Conservation (phyloP, 345 rosid species). For the Boechera stricta region DNA sequence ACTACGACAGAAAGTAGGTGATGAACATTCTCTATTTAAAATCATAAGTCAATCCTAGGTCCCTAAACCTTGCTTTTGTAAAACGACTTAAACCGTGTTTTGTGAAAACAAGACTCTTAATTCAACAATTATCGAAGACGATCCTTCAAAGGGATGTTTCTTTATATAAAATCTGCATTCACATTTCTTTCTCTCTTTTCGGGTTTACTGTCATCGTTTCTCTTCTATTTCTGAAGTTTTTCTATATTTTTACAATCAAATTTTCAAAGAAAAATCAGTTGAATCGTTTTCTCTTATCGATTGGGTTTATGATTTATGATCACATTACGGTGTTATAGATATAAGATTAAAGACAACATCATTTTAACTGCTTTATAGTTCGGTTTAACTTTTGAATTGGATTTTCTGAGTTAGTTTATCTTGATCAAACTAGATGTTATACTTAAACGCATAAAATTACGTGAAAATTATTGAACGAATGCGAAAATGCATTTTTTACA, state of each 20-base stretch:
- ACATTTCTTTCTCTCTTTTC: not conserved
- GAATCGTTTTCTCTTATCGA: not conserved
- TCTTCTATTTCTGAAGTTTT: not conserved
- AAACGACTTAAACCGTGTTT: no score
- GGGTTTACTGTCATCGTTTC: no score
- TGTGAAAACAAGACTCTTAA: not conserved
- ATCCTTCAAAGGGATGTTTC: not conserved
- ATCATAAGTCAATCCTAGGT: not conserved
- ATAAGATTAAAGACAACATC: not conserved
- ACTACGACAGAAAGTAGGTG: not conserved
- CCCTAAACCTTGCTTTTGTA: not conserved
- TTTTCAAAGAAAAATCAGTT: not conserved
- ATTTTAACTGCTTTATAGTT: not conserved
- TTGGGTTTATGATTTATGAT: not conserved
- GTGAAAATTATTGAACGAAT: slow-evolving; percentile 23
- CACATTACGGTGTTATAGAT: not conserved
- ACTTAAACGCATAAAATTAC: slow-evolving; percentile 12
- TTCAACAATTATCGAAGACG: not conserved
- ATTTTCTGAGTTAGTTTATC: not conserved
- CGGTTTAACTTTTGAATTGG: not conserved
- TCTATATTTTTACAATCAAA: not conserved
- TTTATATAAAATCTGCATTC: not conserved
- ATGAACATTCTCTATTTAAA: not conserved
- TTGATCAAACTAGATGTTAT: not conserved
- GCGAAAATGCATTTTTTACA: slow-evolving; percentile 15